A percentile compares a stretch with the other conserved stretches of the same genome.
phyloP scores from a whole-genome alignment of 768 basidiomycete species.

The Terana coerulea region DNA sequence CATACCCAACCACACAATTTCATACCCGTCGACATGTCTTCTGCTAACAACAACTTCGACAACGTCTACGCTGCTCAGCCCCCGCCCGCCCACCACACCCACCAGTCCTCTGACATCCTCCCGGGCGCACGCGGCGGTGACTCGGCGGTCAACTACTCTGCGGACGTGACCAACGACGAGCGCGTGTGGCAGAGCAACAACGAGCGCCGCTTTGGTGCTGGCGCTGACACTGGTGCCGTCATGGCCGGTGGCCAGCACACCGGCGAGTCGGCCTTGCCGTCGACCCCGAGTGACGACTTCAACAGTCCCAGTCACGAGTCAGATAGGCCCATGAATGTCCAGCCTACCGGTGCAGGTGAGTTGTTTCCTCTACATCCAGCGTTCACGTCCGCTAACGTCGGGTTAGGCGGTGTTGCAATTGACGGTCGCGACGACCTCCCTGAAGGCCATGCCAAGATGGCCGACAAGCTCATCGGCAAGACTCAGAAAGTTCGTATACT shows the following conservation, averaged over 20 bases:
- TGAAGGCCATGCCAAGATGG: constrained; percentile 37
- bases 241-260: constrained; percentile 21
- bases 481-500: constrained; percentile 42
- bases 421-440: constrained; percentile 31
- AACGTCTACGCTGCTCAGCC: constrained; percentile 16
- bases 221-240: constrained; percentile 18
- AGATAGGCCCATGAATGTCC: constrained; percentile 33
- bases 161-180: constrained; percentile 34
- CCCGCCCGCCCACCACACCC: constrained; percentile 41
- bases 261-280: background rate
- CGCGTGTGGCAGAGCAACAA: constrained; percentile 19
- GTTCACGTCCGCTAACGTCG: too few relatives aligned
- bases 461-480: constrained; percentile 58
- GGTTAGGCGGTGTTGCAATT: constrained; percentile 36
- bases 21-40: background rate
- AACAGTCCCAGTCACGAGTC: background rate
- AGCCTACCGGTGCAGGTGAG: constrained; percentile 29
- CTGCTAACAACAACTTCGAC: constrained; percentile 8
- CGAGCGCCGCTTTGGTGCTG: constrained; percentile 20
- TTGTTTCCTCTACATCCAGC: constrained; percentile 12
- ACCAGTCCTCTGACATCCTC: constrained; percentile 45
- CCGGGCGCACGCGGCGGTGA: constrained; percentile 35
- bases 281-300: background rate
- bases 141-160: constrained; percentile 34
- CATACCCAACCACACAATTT: background rate